Percentiles rank a stretch among this genome's conserved stretches.
phyloP scores from a whole-genome alignment of 306 rosid genomes.

The Malus sylvestris region DNA sequence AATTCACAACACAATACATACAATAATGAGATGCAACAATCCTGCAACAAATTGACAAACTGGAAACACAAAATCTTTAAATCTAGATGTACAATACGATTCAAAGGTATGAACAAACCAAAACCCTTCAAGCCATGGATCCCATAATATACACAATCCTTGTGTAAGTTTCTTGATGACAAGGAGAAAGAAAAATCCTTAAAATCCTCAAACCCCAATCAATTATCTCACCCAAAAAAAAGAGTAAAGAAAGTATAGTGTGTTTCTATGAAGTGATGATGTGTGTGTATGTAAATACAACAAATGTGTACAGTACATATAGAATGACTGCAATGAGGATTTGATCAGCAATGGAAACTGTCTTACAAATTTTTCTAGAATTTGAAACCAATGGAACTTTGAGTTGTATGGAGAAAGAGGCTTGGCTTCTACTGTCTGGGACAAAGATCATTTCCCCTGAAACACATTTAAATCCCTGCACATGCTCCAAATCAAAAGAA shows the following conservation, averaged over 20 bases:
- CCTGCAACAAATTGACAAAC: neutral
- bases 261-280: neutral
- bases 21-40: neutral
- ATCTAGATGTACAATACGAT: neutral
- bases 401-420: slow-evolving; percentile 56
- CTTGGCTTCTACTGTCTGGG: slow-evolving; percentile 30
- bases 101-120: slow-evolving; percentile 2
- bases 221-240: neutral
- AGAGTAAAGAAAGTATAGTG: neutral
- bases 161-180: neutral
- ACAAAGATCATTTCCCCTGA: slow-evolving; percentile 48
- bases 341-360: slow-evolving; percentile 54
- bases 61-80: neutral
- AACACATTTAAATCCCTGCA: slow-evolving; percentile 36
- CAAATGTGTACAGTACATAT: slow-evolving; percentile 36
- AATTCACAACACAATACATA: neutral
- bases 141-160: neutral
- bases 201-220: neutral
- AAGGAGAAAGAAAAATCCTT: neutral
- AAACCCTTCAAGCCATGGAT: slow-evolving; percentile 4
- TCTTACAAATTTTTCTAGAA: slow-evolving; percentile 17
- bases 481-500: slow-evolving; percentile 32
- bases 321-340: slow-evolving; percentile 36
- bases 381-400: slow-evolving; percentile 25
- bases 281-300: slow-evolving; percentile 26